phyloP scores from a whole-genome alignment of 2,329 filamentous ascomycete species.

The Macrophomina phaseolina region DNA sequence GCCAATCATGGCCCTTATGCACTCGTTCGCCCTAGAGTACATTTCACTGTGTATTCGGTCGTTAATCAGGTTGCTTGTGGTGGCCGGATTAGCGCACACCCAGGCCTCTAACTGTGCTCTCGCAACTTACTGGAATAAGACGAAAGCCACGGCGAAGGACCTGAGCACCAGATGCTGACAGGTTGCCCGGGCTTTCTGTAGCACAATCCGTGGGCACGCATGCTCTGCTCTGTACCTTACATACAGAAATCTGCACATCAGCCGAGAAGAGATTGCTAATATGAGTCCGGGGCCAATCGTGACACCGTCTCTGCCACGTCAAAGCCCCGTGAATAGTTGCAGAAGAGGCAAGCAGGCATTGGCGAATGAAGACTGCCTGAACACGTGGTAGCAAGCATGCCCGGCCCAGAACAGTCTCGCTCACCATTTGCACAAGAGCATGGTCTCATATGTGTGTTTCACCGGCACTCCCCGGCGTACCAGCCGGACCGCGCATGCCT shows the following conservation, averaged over 20 bases:
- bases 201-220: background rate
- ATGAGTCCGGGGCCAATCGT: conserved; percentile 4
- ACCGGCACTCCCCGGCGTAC: background rate
- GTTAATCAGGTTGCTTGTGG: background rate
- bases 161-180: background rate
- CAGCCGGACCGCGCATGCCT: background rate
- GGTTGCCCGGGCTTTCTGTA: background rate
- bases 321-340: conserved; percentile 5
- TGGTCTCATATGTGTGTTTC: background rate
- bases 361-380: background rate
- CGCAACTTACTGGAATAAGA: background rate
- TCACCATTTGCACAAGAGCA: background rate
- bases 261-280: conserved; percentile 12
- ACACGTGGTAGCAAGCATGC: conserved; percentile 18
- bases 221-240: conserved; percentile 9
- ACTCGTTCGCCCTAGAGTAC: background rate
- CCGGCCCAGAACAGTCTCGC: background rate
- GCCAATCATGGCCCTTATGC: background rate
- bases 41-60: background rate
- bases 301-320: conserved; percentile 11
- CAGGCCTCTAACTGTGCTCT: background rate
- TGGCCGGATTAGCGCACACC: background rate
- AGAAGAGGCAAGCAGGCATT: conserved; percentile 15
- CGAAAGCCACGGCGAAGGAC: background rate
- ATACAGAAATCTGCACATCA: conserved; percentile 18